Evolutionary conservation across 805 yeast genomes (phyloP).

Genomic region (Lipomyces starkeyi): DNA sequence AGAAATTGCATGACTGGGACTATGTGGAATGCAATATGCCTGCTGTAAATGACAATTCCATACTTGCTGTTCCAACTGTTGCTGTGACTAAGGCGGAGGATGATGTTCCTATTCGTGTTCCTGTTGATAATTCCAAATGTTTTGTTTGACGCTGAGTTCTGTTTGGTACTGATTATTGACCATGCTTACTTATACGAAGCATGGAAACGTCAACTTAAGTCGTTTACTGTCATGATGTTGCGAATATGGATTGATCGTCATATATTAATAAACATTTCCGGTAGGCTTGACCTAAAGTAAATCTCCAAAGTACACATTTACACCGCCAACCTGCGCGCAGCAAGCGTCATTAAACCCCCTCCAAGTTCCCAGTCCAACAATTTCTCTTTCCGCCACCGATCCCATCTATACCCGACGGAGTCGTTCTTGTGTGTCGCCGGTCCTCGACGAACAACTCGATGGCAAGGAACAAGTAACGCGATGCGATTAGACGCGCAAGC

Average conservation of each 20-base stretch:
- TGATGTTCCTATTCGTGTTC: background rate
- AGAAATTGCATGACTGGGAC: background rate
- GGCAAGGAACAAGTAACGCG: constrained; percentile 18
- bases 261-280: background rate
- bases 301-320: background rate
- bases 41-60: background rate
- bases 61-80: background rate
- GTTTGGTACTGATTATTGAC: background rate
- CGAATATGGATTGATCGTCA: background rate
- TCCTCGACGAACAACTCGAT: constrained; percentile 8
- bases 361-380: constrained; percentile 2
- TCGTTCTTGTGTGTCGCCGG: background rate
- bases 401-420: constrained; percentile 4
- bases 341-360: background rate
- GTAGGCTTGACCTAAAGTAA: background rate
- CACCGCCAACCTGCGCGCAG: background rate
- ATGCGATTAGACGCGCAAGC: constrained; percentile 16
- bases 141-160: background rate
- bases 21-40: background rate
- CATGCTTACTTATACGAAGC: background rate
- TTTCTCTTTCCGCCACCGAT: background rate
- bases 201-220: background rate
- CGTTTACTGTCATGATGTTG: background rate
- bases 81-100: background rate
- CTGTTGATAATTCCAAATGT: constrained; percentile 1